Percentiles rank a stretch among this genome's conserved stretches.
Conservation (phyloP, 208 protist species). For the Acanthamoeba quina region DNA sequence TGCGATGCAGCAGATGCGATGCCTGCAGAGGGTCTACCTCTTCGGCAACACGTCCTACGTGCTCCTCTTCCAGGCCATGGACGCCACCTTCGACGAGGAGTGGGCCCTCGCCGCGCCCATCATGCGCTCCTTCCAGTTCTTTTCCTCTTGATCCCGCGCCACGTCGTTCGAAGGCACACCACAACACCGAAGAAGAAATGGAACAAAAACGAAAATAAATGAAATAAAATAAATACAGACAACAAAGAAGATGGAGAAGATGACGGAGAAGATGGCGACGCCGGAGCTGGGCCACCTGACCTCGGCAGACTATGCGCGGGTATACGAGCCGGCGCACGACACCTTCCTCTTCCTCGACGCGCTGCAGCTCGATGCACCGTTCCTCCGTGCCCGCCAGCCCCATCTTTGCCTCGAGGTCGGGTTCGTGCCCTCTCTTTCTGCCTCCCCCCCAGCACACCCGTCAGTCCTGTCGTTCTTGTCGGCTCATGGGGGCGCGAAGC, state of each 20-base stretch:
- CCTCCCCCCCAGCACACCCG: background rate
- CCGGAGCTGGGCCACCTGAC: conserved; percentile 72
- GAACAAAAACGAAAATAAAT: background rate
- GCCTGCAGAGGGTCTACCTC: conserved; percentile 29
- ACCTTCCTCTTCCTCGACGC: conserved; percentile 82
- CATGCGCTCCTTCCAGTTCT: conserved; percentile 47
- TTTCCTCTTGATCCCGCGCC: background rate
- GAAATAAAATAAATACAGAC: background rate
- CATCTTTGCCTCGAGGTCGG: conserved; percentile 72
- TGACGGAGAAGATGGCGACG: background rate
- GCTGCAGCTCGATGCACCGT: conserved; percentile 65
- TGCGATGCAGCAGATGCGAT: conserved; percentile 36
- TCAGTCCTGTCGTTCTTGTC: background rate
- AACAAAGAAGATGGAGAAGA: background rate
- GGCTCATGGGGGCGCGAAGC: too few relatives aligned
- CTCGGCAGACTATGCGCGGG: conserved; percentile 76
- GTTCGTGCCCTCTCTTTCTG: conserved; percentile 10
- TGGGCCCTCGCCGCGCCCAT: conserved; percentile 9
- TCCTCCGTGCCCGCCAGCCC: conserved; percentile 63
- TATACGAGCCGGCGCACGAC: conserved; percentile 82
- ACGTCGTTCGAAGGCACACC: too few relatives aligned
- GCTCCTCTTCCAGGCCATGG: conserved; percentile 27
- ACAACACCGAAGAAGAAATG: background rate
- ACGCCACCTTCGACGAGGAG: conserved; percentile 11
- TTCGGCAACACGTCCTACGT: conserved; percentile 20